Evolutionary conservation across 169 alveolate genomes (phyloP).

Genomic region (Plasmodium relictum): DNA sequence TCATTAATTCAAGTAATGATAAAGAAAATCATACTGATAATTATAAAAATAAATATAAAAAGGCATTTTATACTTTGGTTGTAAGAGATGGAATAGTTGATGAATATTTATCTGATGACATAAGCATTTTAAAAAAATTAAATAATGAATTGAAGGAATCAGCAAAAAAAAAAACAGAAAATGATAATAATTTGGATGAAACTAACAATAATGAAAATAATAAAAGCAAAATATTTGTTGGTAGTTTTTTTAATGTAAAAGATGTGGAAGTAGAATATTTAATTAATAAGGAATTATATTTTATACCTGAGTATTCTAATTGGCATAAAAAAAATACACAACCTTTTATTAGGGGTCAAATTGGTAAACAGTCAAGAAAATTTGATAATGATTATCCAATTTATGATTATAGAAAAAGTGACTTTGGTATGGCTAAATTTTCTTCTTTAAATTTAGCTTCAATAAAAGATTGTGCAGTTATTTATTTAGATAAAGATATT

Average conservation of each 20-base stretch:
- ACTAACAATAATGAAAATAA: constrained; percentile 15
- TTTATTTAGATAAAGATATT: constrained; percentile 75
- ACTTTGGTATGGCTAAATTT: constrained; percentile 85
- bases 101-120: constrained; percentile 56
- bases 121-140: constrained; percentile 46
- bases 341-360: constrained; percentile 81
- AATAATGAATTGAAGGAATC: constrained; percentile 28
- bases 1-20: neutral
- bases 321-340: constrained; percentile 81
- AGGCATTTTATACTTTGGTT: constrained; percentile 59
- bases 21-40: constrained; percentile 1
- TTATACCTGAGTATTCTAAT: constrained; percentile 82
- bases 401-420: constrained; percentile 83
- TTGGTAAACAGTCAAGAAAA: constrained; percentile 82
- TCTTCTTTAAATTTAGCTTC: constrained; percentile 82
- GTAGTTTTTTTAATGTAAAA: constrained; percentile 77
- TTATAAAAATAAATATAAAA: constrained; percentile 14
- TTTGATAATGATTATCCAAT: constrained; percentile 81
- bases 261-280: constrained; percentile 75
- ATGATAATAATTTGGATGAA: neutral
- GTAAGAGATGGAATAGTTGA: constrained; percentile 73
- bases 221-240: constrained; percentile 76
- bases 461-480: constrained; percentile 81
- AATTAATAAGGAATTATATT: constrained; percentile 76
- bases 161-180: constrained; percentile 12